phyloP scores from a whole-genome alignment of 23 red algal genomes.

The Gracilaria vermiculophylla region DNA sequence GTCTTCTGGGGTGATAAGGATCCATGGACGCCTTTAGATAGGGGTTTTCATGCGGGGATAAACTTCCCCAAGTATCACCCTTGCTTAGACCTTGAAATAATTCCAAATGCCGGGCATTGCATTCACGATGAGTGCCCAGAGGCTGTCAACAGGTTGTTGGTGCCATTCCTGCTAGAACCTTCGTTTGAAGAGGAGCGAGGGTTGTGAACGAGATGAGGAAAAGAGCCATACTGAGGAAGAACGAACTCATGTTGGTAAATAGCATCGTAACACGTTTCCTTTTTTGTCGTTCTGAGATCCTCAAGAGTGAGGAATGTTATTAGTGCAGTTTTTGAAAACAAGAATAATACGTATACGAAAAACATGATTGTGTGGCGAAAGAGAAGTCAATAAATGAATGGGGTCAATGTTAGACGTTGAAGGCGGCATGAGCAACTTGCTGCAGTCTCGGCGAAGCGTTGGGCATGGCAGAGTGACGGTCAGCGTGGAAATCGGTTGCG shows the following conservation, averaged over 20 bases:
- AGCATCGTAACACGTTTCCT: background rate
- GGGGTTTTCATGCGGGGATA: slow-evolving; percentile 69
- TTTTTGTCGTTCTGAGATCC: too few relatives aligned
- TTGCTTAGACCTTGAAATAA: slow-evolving; percentile 34
- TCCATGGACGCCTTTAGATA: slow-evolving; percentile 85
- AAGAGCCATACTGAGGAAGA: background rate
- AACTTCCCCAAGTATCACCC: slow-evolving; percentile 61
- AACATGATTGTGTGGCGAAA: background rate
- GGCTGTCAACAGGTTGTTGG: slow-evolving; percentile 44
- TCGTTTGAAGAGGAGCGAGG: slow-evolving; percentile 21
- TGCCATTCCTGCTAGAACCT: slow-evolving; percentile 44
- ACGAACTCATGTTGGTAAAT: background rate
- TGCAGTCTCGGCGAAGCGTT: slow-evolving; percentile 4
- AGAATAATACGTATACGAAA: slow-evolving; percentile 15
- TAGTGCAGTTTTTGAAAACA: background rate
- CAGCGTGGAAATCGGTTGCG: background rate
- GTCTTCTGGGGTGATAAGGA: slow-evolving; percentile 94
- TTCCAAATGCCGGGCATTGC: slow-evolving; percentile 66
- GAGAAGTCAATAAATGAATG: background rate
- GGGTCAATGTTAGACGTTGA: slow-evolving; percentile 1
- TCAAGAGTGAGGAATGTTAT: background rate
- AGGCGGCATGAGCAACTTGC: background rate
- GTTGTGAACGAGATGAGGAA: background rate
- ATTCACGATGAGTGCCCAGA: slow-evolving; percentile 65
- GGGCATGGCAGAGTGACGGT: background rate